Evolutionary conservation across 352 stramenopile genomes (phyloP).

Genomic region (Phytopythium aichiense): DNA sequence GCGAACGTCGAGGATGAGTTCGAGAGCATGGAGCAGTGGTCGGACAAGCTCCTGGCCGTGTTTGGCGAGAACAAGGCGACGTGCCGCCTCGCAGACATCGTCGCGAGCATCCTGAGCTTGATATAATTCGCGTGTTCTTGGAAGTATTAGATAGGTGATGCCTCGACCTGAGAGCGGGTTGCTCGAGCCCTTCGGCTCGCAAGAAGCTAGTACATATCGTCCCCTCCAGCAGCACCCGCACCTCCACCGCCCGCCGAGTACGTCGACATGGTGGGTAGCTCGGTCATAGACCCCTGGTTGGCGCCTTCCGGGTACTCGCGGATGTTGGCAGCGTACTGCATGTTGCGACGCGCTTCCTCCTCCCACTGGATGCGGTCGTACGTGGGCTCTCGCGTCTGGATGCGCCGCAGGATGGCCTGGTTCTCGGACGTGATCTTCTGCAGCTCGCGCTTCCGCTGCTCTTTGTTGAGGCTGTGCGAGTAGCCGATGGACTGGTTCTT

Average conservation of each 20-base stretch:
- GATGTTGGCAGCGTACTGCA: conserved; percentile 86
- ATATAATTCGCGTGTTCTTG: conserved; percentile 15
- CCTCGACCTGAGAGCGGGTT: background rate
- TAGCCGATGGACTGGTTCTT: conserved; percentile 78
- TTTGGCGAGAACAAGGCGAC: conserved; percentile 70
- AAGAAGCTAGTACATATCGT: conserved; percentile 34
- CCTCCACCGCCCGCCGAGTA: conserved; percentile 29
- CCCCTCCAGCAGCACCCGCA: conserved; percentile 20
- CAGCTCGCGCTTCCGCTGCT: conserved; percentile 72
- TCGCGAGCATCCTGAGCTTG: conserved; percentile 32
- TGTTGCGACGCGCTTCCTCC: conserved; percentile 81
- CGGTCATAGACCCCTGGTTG: conserved; percentile 36
- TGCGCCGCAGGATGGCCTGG: conserved; percentile 84
- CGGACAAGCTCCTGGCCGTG: conserved; percentile 52
- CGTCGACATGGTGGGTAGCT: conserved; percentile 50
- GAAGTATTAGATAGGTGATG: conserved; percentile 2
- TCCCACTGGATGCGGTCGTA: conserved; percentile 91
- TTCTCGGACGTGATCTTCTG: conserved; percentile 87
- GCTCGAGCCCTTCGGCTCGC: background rate
- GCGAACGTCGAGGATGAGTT: conserved; percentile 56
- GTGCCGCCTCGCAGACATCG: conserved; percentile 51
- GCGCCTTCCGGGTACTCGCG: conserved; percentile 65
- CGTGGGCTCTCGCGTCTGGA: conserved; percentile 87
- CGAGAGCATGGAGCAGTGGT: conserved; percentile 54
- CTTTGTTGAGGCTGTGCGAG: conserved; percentile 84